phyloP scores from a whole-genome alignment of 345 rosid species.

The Arabis alpina region DNA sequence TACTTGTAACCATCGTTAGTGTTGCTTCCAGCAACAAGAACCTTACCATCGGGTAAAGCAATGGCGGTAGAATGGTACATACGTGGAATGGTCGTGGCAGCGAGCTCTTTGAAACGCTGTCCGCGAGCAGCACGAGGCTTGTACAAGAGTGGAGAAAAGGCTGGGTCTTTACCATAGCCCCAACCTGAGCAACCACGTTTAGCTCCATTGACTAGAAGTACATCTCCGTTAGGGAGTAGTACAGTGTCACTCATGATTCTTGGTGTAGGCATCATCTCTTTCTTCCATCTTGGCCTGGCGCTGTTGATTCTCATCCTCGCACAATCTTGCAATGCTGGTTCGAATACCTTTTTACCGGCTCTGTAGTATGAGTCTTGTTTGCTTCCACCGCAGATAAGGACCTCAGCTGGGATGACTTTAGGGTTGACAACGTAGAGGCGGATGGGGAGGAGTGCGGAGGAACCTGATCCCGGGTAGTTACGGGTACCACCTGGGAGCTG shows the following conservation, averaged over 20 bases:
- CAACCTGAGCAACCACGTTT: slow-evolving; percentile 68
- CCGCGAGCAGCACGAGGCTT: slow-evolving; percentile 29
- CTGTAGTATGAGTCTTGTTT: slow-evolving; percentile 47
- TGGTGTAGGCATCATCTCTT: slow-evolving; percentile 66
- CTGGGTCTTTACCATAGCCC: slow-evolving; percentile 70
- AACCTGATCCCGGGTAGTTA: slow-evolving; percentile 75
- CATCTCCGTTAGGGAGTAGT: slow-evolving; percentile 72
- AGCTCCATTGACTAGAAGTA: slow-evolving; percentile 77
- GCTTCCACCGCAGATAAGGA: slow-evolving; percentile 69
- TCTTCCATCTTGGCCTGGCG: slow-evolving; percentile 58
- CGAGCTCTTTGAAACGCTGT: slow-evolving; percentile 49
- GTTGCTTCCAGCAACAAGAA: slow-evolving; percentile 74
- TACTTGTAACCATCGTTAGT: slow-evolving; percentile 62
- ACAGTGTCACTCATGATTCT: slow-evolving; percentile 78
- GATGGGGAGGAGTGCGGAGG: slow-evolving; percentile 72
- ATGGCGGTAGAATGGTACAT: slow-evolving; percentile 69
- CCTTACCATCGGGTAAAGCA: slow-evolving; percentile 60
- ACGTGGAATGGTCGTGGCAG: slow-evolving; percentile 54
- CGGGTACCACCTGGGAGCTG: slow-evolving; percentile 74
- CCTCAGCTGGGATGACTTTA: slow-evolving; percentile 47
- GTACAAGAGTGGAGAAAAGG: slow-evolving; percentile 59
- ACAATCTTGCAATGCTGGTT: slow-evolving; percentile 62
- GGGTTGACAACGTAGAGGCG: slow-evolving; percentile 40
- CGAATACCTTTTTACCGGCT: slow-evolving; percentile 48
- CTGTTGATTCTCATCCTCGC: slow-evolving; percentile 58